Base-by-base conservation (phyloP, 768 basidiomycete genomes). In the Suillus subluteus region DNA sequence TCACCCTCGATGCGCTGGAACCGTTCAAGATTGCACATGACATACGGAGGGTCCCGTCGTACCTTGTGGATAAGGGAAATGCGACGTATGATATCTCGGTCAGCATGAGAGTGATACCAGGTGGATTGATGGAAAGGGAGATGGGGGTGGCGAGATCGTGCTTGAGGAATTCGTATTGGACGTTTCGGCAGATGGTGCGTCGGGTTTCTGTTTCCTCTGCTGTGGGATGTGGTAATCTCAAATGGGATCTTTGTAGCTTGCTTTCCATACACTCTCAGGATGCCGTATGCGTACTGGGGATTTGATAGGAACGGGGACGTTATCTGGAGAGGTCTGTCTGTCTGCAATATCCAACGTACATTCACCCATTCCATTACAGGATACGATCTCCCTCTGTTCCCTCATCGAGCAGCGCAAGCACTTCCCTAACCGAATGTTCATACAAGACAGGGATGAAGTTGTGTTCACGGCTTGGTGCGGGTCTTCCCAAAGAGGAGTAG, bases 1-100 rank as follows among this genome's bases (percentile, higher is more conserved):
- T 64, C 63, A 64, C 63, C 16, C 63, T 64, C 16, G 63, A 64
- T 30, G 63, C 63, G 30, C 35, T 64, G 52, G 63, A 64, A 38
- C 63, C 63, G 9, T 64, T 64, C 54, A 50, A 40, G 16, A 38
- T 63, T 35, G 23, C 18, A 38, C 63, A 55, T 54, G 63, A 63
- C 38, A 55, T 54, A 26, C 48, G 63, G n/a, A 55, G n/a, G 37
- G 54, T 64, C 16, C 48, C 54, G 2, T 41, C 37, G 12, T 64
- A 64, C 54, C 63, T 64, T 41, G 30, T 41, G 23, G 63, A 64
- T 55, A 16, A 50, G 40, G 54, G 40, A 12, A 37, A 64, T 26
- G 21, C 21, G 23, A 64, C 63, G 3, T 64, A 64, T 41, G 63
- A 64, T 54, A 64, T 64, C 16, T 56, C 48, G 12, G 54, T 64